These are phyloP conservation scores for Termitomyces sp. DNA, from an alignment of 768 basidiomycete genomes.

Conservation along the genomic window DNA sequence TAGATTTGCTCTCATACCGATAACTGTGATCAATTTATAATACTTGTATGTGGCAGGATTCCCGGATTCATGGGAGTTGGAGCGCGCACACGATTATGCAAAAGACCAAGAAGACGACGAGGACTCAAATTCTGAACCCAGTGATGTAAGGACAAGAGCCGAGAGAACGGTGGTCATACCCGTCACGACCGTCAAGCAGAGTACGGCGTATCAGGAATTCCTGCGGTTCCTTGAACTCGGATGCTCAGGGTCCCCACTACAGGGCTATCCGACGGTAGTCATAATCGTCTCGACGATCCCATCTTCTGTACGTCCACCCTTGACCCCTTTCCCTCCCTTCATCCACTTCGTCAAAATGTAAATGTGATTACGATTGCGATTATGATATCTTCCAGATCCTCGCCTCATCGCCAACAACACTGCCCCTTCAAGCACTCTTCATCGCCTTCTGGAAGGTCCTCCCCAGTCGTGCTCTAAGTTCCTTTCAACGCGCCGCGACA, in stretches of 20 bases:
- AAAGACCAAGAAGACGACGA: constrained; percentile 18
- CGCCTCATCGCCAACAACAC: constrained; percentile 15
- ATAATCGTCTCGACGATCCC: constrained; percentile 82
- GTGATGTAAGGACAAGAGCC: constrained; percentile 27
- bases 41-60: constrained; percentile 37
- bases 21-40: neutral
- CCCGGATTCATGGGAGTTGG: constrained; percentile 59
- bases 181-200: constrained; percentile 13
- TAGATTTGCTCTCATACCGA: constrained; percentile 21
- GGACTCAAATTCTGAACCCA: constrained; percentile 27
- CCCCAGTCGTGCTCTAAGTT: constrained; percentile 57
- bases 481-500: constrained; percentile 44
- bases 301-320: constrained; percentile 33
- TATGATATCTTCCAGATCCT: constrained; percentile 20
- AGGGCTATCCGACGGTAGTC: constrained; percentile 79
- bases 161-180: constrained; percentile 10
- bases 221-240: constrained; percentile 72
- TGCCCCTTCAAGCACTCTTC: constrained; percentile 49
- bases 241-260: constrained; percentile 71
- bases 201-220: constrained; percentile 63
- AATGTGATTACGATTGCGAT: neutral
- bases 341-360: too few relatives aligned
- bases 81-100: constrained; percentile 24
- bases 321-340: neutral
- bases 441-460: constrained; percentile 80